phyloP scores from a whole-genome alignment of 1,284 basidiomycete genomes.

The Megacollybia platyphylla region DNA sequence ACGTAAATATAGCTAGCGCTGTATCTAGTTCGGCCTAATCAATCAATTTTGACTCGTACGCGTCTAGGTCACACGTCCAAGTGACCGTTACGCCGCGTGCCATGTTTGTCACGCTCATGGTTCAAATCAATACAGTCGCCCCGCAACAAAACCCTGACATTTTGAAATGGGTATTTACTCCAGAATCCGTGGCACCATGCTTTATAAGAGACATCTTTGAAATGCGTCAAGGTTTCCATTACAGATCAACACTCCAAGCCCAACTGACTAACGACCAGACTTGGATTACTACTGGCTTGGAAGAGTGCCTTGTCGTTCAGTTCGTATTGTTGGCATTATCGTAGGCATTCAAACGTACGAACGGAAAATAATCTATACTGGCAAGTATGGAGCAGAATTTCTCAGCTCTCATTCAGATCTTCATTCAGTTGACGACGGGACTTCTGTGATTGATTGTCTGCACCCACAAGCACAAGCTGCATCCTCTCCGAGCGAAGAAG shows the following conservation, averaged over 20 bases:
- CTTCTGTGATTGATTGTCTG: conserved; percentile 52
- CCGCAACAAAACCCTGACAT: too few relatives aligned
- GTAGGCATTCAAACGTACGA: conserved; percentile 52
- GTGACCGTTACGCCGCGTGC: too few relatives aligned
- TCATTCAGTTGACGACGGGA: conserved; percentile 57
- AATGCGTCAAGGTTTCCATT: conserved; percentile 29
- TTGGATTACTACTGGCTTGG: conserved; percentile 59
- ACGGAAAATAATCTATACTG: conserved; percentile 39
- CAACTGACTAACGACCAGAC: conserved; percentile 14
- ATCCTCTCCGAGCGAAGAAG: conserved; percentile 7
- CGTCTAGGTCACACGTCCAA: too few relatives aligned
- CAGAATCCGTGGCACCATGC: conserved; percentile 47
- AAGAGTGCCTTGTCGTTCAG: conserved; percentile 53
- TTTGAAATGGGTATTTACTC: conserved; percentile 43
- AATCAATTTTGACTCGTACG: too few relatives aligned
- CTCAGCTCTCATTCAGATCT: not conserved
- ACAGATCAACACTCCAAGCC: not conserved
- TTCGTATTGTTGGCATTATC: conserved; percentile 46
- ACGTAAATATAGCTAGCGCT: conserved; percentile 8
- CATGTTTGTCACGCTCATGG: too few relatives aligned
- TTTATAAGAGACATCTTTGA: conserved; percentile 44
- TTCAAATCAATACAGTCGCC: too few relatives aligned
- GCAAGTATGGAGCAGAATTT: conserved; percentile 16
- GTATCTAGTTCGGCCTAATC: too few relatives aligned
- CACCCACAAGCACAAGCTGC: conserved; percentile 21